Percentiles rank a stretch among this genome's conserved stretches.
These are phyloP conservation scores for Hylodesmum podocarpum DNA, from an alignment of 306 rosid species.

Conservation along the genomic window DNA sequence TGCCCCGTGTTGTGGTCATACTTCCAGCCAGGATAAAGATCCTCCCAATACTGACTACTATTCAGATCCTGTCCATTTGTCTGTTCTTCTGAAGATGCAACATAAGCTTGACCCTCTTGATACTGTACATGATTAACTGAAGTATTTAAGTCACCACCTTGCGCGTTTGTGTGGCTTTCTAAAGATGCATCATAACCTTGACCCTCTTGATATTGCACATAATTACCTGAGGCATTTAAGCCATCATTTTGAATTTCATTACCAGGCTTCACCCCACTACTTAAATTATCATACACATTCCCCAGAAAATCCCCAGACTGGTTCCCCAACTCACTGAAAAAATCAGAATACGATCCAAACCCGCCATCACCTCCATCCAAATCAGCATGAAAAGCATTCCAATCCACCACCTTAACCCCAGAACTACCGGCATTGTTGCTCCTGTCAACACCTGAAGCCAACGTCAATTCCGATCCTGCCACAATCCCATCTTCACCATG, in stretches of 20 bases:
- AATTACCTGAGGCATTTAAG: conserved; percentile 31
- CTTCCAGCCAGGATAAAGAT: conserved; percentile 92
- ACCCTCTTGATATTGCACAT: conserved; percentile 45
- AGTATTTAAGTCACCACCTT: conserved; percentile 35
- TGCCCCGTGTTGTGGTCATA: conserved; percentile 60
- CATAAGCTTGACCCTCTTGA: conserved; percentile 48
- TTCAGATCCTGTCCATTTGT: conserved; percentile 50
- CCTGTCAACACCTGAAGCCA: conserved; percentile 26
- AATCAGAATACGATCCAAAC: conserved; percentile 69
- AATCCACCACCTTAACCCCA: conserved; percentile 72
- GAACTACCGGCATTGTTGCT: conserved; percentile 30
- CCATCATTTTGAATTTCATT: conserved; percentile 42
- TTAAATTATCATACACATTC: conserved; percentile 28
- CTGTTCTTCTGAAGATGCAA: conserved; percentile 36
- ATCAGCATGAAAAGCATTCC: conserved; percentile 73
- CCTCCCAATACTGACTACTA: conserved; percentile 68
- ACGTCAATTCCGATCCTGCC: conserved; percentile 33
- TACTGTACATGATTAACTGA: conserved; percentile 39
- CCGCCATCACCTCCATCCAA: conserved; percentile 56
- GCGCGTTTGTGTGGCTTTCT: conserved; percentile 35
- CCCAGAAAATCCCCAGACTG: too few species aligned
- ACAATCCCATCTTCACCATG: conserved; percentile 25
- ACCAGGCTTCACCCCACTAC: conserved; percentile 30
- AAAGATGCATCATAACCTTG: conserved; percentile 43
- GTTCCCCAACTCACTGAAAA: conserved; percentile 60